Evolutionary conservation across 164 flowering plant genomes (phyloP), one percentile per base, ranked within the genome.

Genomic region (Nymphaea thermarum): DNA sequence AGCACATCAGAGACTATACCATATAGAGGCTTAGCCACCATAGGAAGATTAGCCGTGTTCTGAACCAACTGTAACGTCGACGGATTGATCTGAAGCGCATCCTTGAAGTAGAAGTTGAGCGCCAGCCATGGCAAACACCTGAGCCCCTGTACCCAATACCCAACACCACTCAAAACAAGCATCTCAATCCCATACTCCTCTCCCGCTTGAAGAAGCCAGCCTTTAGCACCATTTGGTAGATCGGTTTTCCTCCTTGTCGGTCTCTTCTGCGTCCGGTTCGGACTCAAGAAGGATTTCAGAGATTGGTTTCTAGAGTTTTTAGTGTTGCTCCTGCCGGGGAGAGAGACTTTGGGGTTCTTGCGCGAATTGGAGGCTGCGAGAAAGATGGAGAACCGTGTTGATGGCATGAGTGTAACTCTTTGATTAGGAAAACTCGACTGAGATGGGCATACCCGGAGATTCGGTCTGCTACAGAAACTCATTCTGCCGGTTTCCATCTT

Each of bases 41-140:
- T 86, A 43, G 99, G 99, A 42, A 94, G 83, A 67, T 81, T 85
- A 4, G 82, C 90, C 73, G 78, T 72, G 66, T 79, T 75, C 80
- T 87, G 97, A 61, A 91, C 85, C 67, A 91, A 82, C 85, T 91
- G 99, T 81, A 94, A 76, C 6, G 82, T 82, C 12, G 95, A 82
- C 42, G 97, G 96, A 47, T 80, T 71, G 67, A 91, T 62, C 16
- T 74, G 83, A 11, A 94, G 86, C 70, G 73, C 74, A 60, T 86
- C 70, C 14, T 85, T 88, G 95, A 94, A 83, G 75, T 88, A 85
- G 68, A 80, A 89, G 70, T 87, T 89, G 41, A 91, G 75, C 42
- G 89, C 98, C 72, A 94, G 67, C 98, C 98, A 91, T 36, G 99
- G 96, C 69, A 91, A 90, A 68, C 95, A 87, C 79, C 99, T 86